These are phyloP conservation scores for Suhomyces vadensis DNA, from an alignment of 805 yeast species.

Conservation along the genomic window DNA sequence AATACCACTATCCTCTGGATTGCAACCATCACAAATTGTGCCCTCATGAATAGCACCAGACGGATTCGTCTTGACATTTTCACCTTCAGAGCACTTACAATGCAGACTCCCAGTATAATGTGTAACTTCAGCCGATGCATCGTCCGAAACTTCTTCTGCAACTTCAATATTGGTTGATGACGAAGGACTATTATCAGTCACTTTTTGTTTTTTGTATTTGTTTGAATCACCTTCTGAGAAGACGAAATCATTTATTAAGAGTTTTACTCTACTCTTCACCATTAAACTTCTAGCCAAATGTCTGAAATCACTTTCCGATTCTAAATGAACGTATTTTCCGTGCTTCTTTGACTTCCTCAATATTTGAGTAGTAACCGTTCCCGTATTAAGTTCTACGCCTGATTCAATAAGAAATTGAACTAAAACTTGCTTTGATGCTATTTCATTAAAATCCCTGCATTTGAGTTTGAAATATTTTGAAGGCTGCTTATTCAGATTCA, in stretches of 20 bases:
- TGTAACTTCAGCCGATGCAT: no score
- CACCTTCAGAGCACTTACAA: no score
- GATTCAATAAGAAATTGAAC: neutral
- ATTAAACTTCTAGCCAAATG: constrained; percentile 46
- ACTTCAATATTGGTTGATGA: no score
- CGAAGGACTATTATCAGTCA: no score
- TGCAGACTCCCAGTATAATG: no score
- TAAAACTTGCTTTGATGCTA: constrained; percentile 2
- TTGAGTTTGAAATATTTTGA: constrained; percentile 7
- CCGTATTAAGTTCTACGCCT: neutral
- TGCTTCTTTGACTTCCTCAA: constrained; percentile 50
- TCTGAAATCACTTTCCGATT: constrained; percentile 40
- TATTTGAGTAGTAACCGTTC: constrained; percentile 1
- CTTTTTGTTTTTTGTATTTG: no score
- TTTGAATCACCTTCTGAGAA: no score
- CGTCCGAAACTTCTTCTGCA: no score
- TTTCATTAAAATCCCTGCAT: neutral
- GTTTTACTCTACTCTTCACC: constrained; percentile 46
- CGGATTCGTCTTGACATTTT: neutral
- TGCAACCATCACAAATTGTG: constrained; percentile 39
- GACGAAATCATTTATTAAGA: constrained; percentile 28
- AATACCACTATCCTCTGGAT: constrained; percentile 18
- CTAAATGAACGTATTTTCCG: constrained; percentile 41
- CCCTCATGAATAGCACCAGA: constrained; percentile 18
- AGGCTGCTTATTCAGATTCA: neutral